Base-by-base conservation (phyloP, 2,329 filamentous ascomycete genomes). In the Trichophyton verrucosum region DNA sequence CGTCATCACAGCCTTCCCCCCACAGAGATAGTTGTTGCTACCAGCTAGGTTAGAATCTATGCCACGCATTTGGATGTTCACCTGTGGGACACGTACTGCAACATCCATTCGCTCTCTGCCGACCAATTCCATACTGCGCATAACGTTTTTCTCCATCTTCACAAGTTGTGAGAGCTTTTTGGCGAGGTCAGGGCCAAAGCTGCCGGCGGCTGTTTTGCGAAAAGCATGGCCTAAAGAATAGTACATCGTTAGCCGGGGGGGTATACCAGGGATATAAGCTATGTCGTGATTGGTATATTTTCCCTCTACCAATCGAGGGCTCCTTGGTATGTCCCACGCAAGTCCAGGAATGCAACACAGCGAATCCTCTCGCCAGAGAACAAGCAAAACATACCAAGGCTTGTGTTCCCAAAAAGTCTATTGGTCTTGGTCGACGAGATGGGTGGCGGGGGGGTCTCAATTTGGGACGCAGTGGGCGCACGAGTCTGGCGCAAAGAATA, bases 101-200 rank as follows among this genome's bases (percentile, higher is more conserved):
- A 96, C 92, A 71, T 97, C 94, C 91, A 97, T 97, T 69, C 94
- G 86, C 81, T 99, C 94, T 71, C 91, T 87, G 53, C 91, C 91
- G 60, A 97, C 94, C 57, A 90, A 82, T 74, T 99, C 94, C 82
- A 97, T 86, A 74, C 91, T 96, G 75, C 94, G 90, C 94, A 99
- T 99, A 61, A 96, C 89, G 73, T 99, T 97, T 86, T 99, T 99
- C 80, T 99, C 94, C 94, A 99, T 99, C 84, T 99, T 99, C 65
- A 99, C 94, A 59, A 99, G 84, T 79, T 95, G 89, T 46, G 91
- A 90, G 64, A 99, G 86, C 83, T 99, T 99, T 83, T 96, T 96
- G 62, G 94, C 88, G 62, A 99, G 86, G 70, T 99, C 94, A 61
- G 91, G 85, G 40, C 85, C 85, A 70, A 80, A 81, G 62, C 78